phyloP scores from a whole-genome alignment of 495 filamentous ascomycete species.

The Lasiosphaeris hirsuta region DNA sequence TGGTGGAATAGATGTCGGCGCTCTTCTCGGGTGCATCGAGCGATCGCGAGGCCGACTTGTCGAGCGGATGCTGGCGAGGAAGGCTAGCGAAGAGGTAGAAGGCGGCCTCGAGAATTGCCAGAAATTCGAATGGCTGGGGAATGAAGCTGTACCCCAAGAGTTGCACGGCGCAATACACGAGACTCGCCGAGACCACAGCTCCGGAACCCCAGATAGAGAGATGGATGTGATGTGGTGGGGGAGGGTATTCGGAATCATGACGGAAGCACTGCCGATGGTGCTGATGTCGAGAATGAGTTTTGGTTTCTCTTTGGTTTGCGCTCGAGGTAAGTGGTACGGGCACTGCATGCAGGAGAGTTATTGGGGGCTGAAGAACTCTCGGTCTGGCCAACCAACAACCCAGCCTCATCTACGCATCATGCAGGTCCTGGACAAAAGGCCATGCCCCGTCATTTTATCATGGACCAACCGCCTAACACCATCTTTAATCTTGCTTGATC shows the following conservation, averaged over 20 bases:
- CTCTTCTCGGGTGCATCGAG: neutral
- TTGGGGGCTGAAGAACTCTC: no score
- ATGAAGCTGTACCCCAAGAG: neutral
- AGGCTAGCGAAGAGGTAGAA: neutral
- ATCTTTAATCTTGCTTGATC: no score
- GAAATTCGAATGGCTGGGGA: no score
- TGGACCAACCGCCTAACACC: no score
- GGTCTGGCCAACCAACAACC: no score
- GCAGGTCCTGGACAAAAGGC: no score
- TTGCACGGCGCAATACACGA: neutral
- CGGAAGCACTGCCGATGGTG: neutral
- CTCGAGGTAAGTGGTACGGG: no score
- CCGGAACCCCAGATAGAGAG: neutral
- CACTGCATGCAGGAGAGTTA: no score
- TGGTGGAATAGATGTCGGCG: neutral
- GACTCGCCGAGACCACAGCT: no score
- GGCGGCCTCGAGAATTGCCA: neutral
- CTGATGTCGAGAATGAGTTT: neutral
- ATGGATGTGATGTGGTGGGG: neutral
- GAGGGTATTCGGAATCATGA: neutral
- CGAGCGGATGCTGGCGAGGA: neutral
- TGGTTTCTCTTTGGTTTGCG: no score
- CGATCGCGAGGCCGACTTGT: neutral
- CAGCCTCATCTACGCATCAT: no score
- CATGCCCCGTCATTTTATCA: no score